These are phyloP conservation scores for Colletotrichum echinochloae DNA, from an alignment of 2,329 filamentous ascomycete genomes.

Conservation along the genomic window DNA sequence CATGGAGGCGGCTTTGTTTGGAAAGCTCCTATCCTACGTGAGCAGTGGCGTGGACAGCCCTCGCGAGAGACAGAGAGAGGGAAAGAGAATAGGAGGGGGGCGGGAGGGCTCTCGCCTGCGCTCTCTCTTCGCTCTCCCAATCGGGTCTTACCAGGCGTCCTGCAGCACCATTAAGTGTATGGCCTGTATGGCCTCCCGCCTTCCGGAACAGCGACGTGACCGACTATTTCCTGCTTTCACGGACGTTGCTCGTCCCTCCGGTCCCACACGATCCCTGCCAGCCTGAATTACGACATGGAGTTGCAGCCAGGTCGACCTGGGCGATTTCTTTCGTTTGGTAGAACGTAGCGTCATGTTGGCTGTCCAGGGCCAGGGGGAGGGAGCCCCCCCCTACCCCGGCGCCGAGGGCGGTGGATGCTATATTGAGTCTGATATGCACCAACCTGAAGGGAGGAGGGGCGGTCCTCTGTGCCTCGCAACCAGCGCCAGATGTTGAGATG, in stretches of 20 bases:
- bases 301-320: constrained; percentile 22
- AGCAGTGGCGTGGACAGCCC: neutral
- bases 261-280: neutral
- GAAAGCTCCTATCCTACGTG: neutral
- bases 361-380: neutral
- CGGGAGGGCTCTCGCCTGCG: neutral
- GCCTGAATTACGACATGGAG: constrained; percentile 11
- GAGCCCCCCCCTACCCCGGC: too few relatives aligned
- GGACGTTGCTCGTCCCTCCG: neutral
- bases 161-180: neutral
- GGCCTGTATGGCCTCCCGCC: neutral
- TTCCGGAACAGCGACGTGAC: neutral
- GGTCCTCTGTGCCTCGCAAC: neutral
- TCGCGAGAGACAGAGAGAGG: neutral
- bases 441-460: neutral
- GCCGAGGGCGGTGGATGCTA: constrained; percentile 7
- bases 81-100: neutral
- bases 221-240: neutral
- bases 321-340: neutral
- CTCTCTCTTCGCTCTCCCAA: neutral
- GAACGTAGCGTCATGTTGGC: neutral
- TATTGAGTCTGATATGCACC: neutral
- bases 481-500: constrained; percentile 10
- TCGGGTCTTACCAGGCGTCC: neutral
- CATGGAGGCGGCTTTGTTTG: neutral